Evolutionary conservation across 805 yeast genomes (phyloP).

Genomic region (Citeromyces matritensis): DNA sequence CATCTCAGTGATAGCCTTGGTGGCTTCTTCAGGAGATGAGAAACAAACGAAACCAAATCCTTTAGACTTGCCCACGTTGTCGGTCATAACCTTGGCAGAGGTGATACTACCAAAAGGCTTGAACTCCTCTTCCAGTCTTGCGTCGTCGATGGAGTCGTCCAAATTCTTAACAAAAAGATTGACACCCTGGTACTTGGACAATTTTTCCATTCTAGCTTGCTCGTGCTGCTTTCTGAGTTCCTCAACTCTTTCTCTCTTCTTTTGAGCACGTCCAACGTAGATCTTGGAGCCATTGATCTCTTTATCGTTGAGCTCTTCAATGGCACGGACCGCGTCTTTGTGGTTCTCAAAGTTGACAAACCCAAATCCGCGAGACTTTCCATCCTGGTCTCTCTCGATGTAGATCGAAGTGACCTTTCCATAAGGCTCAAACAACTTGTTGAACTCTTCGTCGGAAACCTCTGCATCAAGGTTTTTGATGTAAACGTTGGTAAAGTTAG

Average conservation of each 20-base stretch:
- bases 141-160: constrained; percentile 88
- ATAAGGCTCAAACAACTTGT: constrained; percentile 50
- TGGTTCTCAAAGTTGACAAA: constrained; percentile 85
- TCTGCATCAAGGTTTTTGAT: constrained; percentile 78
- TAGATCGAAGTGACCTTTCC: constrained; percentile 79
- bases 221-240: constrained; percentile 93
- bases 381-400: constrained; percentile 69
- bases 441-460: constrained; percentile 56
- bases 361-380: constrained; percentile 91
- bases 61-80: constrained; percentile 87
- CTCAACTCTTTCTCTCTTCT: constrained; percentile 94
- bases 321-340: constrained; percentile 81
- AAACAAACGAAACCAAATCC: constrained; percentile 98
- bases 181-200: constrained; percentile 92
- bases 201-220: constrained; percentile 78
- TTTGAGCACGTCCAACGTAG: constrained; percentile 98
- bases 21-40: constrained; percentile 97
- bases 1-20: constrained; percentile 96
- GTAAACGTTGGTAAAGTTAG: constrained; percentile 91
- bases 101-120: constrained; percentile 89
- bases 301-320: constrained; percentile 77
- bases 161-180: constrained; percentile 94
- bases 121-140: constrained; percentile 81
- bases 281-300: constrained; percentile 78
- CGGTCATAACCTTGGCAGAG: constrained; percentile 92